Conservation (phyloP, 352 stramenopile genomes). For the Aphanomyces cochlioides region DNA sequence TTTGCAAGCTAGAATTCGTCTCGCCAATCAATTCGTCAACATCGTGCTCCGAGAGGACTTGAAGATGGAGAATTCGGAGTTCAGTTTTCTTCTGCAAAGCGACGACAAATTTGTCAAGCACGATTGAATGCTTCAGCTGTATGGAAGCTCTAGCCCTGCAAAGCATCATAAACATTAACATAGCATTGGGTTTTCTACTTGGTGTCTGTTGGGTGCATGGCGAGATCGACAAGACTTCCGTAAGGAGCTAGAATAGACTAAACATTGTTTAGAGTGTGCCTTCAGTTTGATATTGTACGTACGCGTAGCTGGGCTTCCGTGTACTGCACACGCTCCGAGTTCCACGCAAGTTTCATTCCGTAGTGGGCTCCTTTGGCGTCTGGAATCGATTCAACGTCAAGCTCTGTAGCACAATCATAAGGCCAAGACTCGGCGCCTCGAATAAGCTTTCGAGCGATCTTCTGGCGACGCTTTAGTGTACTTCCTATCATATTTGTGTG, state of each 20-base stretch:
- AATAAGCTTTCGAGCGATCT: not conserved
- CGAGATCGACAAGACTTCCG: not conserved
- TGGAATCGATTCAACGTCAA: not conserved
- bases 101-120: constrained; percentile 4
- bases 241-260: not conserved
- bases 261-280: not conserved
- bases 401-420: not conserved
- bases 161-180: not conserved
- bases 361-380: not conserved
- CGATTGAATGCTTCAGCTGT: not conserved
- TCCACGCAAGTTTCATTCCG: constrained; percentile 4
- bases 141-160: not conserved
- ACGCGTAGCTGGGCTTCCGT: constrained; percentile 10
- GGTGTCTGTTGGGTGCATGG: constrained; percentile 1
- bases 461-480: not conserved
- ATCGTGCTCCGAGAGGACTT: not conserved
- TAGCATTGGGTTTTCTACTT: not conserved
- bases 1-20: not conserved
- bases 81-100: constrained; percentile 2
- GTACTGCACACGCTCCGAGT: not conserved
- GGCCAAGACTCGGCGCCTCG: not conserved
- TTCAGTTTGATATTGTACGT: not conserved
- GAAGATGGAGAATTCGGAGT: not conserved
- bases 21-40: not conserved
- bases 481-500: not conserved